Percentiles rank a stretch among this genome's conserved stretches.
These are phyloP conservation scores for Alectoria sarmentosa DNA, from an alignment of 495 filamentous ascomycete genomes.

Conservation along the genomic window DNA sequence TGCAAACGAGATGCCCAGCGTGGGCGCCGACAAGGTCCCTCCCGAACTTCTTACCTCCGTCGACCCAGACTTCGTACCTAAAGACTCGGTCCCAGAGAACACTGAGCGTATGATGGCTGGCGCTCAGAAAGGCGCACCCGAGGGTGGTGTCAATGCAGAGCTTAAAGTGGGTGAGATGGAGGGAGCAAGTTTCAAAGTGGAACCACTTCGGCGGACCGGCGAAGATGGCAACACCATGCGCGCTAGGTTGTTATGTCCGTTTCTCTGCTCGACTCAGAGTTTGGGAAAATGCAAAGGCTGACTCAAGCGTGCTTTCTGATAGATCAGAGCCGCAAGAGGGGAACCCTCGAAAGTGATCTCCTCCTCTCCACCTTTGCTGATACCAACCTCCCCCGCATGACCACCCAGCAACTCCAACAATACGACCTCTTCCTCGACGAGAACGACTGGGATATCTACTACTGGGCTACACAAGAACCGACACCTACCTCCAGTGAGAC, in stretches of 20 bases:
- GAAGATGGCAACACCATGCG: constrained; percentile 80
- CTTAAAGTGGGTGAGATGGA: constrained; percentile 88
- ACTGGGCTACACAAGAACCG: constrained; percentile 95
- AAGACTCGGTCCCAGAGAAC: constrained; percentile 51
- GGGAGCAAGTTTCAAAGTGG: constrained; percentile 79
- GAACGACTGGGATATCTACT: constrained; percentile 99
- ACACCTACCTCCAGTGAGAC: constrained; percentile 39
- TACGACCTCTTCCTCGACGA: constrained; percentile 96
- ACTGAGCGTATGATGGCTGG: constrained; percentile 59
- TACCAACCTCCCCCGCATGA: constrained; percentile 66
- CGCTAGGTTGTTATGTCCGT: constrained; percentile 83
- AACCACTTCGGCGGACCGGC: constrained; percentile 72
- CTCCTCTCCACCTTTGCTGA: constrained; percentile 95
- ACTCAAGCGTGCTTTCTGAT: constrained; percentile 12
- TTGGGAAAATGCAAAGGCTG: background rate
- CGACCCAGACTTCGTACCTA: constrained; percentile 49
- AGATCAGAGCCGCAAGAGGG: constrained; percentile 97
- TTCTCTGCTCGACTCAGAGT: constrained; percentile 15
- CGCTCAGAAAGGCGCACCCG: constrained; percentile 41
- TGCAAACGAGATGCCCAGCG: constrained; percentile 53
- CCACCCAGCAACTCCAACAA: constrained; percentile 60
- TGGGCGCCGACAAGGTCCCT: constrained; percentile 49
- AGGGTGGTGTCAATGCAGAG: constrained; percentile 51
- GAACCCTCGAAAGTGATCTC: constrained; percentile 91
- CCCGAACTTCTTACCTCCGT: constrained; percentile 54